These are phyloP conservation scores for Pythium insidiosum DNA, from an alignment of 352 stramenopile genomes.

Conservation along the genomic window DNA sequence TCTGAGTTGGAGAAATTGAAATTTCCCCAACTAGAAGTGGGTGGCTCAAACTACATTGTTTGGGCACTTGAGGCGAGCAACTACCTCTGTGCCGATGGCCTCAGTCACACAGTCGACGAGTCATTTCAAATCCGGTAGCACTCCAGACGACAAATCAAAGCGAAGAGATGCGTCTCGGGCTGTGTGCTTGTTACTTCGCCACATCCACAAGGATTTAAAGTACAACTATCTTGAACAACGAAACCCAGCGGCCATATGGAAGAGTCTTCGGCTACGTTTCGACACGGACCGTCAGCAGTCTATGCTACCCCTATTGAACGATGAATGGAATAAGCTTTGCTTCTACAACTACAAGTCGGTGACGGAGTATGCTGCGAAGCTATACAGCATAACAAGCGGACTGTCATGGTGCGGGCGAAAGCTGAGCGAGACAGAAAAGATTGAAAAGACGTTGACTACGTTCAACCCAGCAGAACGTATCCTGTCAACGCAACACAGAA, in stretches of 20 bases:
- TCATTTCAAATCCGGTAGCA: slow-evolving; percentile 1
- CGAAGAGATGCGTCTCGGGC: neutral
- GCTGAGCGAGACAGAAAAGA: slow-evolving; percentile 3
- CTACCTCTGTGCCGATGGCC: slow-evolving; percentile 9
- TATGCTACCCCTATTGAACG: slow-evolving; percentile 4
- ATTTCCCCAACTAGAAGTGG: slow-evolving; percentile 7
- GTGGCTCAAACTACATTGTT: slow-evolving; percentile 10
- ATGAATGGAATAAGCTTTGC: slow-evolving; percentile 11
- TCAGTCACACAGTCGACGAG: neutral
- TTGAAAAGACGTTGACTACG: too few species aligned
- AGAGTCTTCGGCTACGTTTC: slow-evolving; percentile 2
- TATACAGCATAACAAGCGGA: slow-evolving; percentile 7
- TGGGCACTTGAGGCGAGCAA: too few species aligned
- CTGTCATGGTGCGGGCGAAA: slow-evolving; percentile 5
- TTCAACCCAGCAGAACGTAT: slow-evolving; percentile 7
- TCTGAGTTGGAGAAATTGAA: slow-evolving; percentile 9
- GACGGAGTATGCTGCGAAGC: slow-evolving; percentile 8
- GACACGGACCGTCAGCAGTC: slow-evolving; percentile 6
- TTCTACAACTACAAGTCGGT: slow-evolving; percentile 17
- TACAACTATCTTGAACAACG: slow-evolving; percentile 10
- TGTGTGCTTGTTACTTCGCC: slow-evolving; percentile 5
- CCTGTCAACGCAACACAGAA: slow-evolving; percentile 1
- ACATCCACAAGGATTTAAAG: slow-evolving; percentile 6
- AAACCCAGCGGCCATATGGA: slow-evolving; percentile 7
- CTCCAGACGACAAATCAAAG: neutral